Evolutionary conservation across 2,329 filamentous ascomycete species (phyloP), one percentile per base, ranked within the genome.

Genomic region (Neopestalotiopsis sp.): DNA sequence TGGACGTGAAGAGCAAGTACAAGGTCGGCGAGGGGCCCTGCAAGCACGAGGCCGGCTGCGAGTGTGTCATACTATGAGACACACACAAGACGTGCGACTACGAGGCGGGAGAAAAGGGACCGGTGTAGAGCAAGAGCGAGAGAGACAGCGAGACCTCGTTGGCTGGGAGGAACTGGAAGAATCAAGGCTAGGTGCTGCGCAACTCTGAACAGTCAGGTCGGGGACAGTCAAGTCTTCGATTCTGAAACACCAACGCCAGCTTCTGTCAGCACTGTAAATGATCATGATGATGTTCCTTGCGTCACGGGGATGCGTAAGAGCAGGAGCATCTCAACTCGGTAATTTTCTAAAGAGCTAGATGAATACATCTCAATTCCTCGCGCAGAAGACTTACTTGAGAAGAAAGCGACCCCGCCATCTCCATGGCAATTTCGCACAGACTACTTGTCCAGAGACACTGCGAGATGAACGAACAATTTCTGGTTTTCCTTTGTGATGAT

Each of bases 1-100:
- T 81, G 59, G 73, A 77, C 34, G 80, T 85, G 73, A 79, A 79
- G 28, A 79, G 80, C 67, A 84, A 84, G 24, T 71, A 86, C 58
- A 84, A 85, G 58, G 83, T 85, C 80, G 87, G 87, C 0, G 63
- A 77, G 12, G 87, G 87, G 1, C 84, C 85, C 5, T 77, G 75
- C 66, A 76, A 71, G 70, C 61, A 70, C 24, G 82, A 84, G 61
- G 70, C 76, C 1, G 82, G 83, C 17, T 68, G 81, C 49, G 81
- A 84, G 70, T 83, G 81, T 65, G 68, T 67, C 5, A 73, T 84
- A 3, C 82, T 84, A 81, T 84, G 74, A 81, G 13, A 61, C 28
- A 17, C 20, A 61, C n/a, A 24, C 24, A 3, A 14, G 34, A 24
- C 34, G 5, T 38, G 10, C 5, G 34, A 10, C 34, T 17, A 32